phyloP scores from a whole-genome alignment of 2,329 filamentous ascomycete species.

The Ceratocystis albifundus region DNA sequence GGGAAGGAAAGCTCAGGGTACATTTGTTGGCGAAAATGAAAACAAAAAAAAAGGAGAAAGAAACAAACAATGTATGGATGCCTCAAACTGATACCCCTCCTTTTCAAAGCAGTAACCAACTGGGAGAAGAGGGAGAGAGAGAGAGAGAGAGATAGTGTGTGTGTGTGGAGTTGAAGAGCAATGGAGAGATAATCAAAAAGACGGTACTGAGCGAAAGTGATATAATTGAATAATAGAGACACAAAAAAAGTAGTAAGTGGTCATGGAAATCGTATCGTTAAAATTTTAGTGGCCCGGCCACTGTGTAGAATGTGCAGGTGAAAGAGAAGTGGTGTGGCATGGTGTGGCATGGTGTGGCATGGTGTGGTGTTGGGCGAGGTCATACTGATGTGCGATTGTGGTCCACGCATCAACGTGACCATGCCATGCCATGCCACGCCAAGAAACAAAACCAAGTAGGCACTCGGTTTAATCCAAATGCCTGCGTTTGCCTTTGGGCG shows the following conservation, averaged over 20 bases:
- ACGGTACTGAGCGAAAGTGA: neutral
- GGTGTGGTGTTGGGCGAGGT: neutral
- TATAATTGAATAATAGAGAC: neutral
- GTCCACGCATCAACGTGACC: constrained; percentile 15
- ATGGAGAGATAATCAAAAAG: constrained; percentile 6
- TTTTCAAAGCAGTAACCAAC: constrained; percentile 6
- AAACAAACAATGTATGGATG: constrained; percentile 10
- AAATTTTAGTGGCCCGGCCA: constrained; percentile 1
- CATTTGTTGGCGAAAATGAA: neutral
- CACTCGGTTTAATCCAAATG: constrained; percentile 42
- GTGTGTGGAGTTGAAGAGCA: neutral
- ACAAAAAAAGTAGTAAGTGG: constrained; percentile 18
- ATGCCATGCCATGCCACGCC: constrained; percentile 9
- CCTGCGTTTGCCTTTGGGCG: constrained; percentile 85
- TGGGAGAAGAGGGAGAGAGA: neutral
- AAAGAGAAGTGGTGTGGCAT: too few species aligned
- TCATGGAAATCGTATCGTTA: constrained; percentile 18
- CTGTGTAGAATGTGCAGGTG: neutral
- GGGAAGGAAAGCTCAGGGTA: neutral
- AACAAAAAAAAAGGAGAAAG: constrained; percentile 1
- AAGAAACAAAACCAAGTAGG: constrained; percentile 2
- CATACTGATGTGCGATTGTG: neutral
- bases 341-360: too few species aligned
- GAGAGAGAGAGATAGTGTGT: too few species aligned
- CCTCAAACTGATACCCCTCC: neutral